These are phyloP conservation scores for Prunus kanzakura DNA, from an alignment of 306 rosid genomes.

Conservation along the genomic window DNA sequence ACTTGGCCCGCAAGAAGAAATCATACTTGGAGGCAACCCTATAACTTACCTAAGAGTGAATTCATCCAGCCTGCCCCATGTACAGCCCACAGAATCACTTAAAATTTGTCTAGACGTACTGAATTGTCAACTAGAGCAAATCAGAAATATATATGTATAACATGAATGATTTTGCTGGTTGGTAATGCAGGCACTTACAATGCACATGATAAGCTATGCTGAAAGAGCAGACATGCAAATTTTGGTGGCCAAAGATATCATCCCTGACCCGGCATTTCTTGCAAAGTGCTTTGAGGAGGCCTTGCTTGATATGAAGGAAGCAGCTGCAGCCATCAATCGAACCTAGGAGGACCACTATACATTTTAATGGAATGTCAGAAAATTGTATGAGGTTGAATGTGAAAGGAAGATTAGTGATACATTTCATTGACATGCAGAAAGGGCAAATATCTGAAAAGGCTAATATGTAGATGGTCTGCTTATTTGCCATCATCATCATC, in stretches of 20 bases:
- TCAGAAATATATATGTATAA: neutral
- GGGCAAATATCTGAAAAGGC: too few relatives aligned
- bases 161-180: constrained; percentile 18
- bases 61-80: constrained; percentile 78
- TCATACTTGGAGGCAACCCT: constrained; percentile 65
- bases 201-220: constrained; percentile 91
- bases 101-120: neutral
- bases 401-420: neutral
- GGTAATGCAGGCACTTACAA: constrained; percentile 59
- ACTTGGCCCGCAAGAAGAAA: constrained; percentile 80
- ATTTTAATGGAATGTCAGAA: neutral
- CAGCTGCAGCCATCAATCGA: constrained; percentile 23
- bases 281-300: constrained; percentile 87
- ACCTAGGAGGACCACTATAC: neutral
- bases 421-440: neutral
- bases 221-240: constrained; percentile 90
- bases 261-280: constrained; percentile 78
- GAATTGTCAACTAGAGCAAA: neutral
- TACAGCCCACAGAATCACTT: constrained; percentile 14
- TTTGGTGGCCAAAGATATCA: constrained; percentile 84
- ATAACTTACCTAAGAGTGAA: constrained; percentile 62
- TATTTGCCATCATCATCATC: neutral
- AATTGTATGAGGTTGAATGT: neutral
- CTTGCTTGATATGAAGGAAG: constrained; percentile 70
- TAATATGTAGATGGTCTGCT: neutral